These are phyloP conservation scores for Bipolaris bicolor DNA, from an alignment of 2,329 filamentous ascomycete species.

Conservation along the genomic window DNA sequence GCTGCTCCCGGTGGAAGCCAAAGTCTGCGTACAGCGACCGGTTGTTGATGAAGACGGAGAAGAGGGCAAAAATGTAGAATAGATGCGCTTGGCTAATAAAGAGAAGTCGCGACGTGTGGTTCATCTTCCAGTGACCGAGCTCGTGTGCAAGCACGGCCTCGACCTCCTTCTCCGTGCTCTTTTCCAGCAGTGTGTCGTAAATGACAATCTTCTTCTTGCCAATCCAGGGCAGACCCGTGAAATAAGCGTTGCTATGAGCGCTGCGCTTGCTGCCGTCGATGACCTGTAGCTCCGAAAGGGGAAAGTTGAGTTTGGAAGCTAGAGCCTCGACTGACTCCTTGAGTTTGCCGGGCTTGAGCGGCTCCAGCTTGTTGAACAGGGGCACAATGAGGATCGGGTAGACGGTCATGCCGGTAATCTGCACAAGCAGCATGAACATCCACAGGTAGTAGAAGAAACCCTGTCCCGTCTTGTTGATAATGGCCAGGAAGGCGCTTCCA, in stretches of 20 bases:
- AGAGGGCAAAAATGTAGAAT: conserved; percentile 95
- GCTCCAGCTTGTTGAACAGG: conserved; percentile 97
- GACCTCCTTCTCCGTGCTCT: conserved; percentile 89
- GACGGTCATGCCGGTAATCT: conserved; percentile 93
- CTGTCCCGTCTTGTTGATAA: conserved; percentile 91
- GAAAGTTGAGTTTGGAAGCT: conserved; percentile 84
- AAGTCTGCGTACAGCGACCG: conserved; percentile 87
- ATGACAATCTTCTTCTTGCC: conserved; percentile 98
- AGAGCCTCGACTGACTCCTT: conserved; percentile 88
- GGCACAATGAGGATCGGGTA: conserved; percentile 95
- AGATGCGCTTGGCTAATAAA: conserved; percentile 83
- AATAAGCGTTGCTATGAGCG: conserved; percentile 90
- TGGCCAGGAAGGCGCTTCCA: conserved; percentile 88
- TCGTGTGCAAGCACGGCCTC: conserved; percentile 95
- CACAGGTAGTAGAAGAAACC: conserved; percentile 98
- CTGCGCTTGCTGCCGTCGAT: conserved; percentile 91
- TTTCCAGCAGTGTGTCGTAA: conserved; percentile 96
- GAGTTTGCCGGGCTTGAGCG: conserved; percentile 82
- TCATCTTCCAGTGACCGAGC: conserved; percentile 94
- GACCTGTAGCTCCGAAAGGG: conserved; percentile 89
- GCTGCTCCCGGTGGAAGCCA: conserved; percentile 80
- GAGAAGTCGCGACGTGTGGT: conserved; percentile 91
- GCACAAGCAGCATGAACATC: conserved; percentile 86
- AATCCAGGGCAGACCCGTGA: conserved; percentile 91
- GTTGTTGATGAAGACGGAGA: conserved; percentile 98